These are phyloP conservation scores for Podila epicladia DNA, from an alignment of 192 early-diverging fungal genomes.

Conservation along the genomic window DNA sequence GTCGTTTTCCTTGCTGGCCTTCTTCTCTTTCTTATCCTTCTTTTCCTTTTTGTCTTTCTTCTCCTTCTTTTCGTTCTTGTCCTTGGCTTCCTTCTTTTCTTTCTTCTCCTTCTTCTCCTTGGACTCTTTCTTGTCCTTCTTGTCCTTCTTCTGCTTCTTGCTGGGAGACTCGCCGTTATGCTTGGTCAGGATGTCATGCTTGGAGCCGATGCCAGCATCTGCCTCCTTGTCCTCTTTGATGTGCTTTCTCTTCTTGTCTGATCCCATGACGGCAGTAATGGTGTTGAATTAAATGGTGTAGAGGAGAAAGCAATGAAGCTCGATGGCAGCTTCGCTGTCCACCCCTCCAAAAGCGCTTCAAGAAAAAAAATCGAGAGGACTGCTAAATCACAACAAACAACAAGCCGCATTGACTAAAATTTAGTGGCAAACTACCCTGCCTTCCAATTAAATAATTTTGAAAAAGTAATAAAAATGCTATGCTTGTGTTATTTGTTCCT, in stretches of 20 bases:
- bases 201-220: conserved; percentile 2
- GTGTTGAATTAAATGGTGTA: not conserved
- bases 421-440: not conserved
- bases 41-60: not conserved
- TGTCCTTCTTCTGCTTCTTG: conserved; percentile 16
- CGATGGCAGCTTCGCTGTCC: not conserved
- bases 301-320: not conserved
- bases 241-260: conserved; percentile 40
- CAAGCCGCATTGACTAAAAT: not conserved
- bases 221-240: conserved; percentile 17
- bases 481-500: no score
- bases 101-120: conserved; percentile 21
- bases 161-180: conserved; percentile 1
- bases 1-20: not conserved
- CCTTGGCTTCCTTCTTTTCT: not conserved
- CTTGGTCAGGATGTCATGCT: not conserved
- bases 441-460: no score
- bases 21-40: conserved; percentile 1
- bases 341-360: not conserved
- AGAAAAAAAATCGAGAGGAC: conserved; percentile 2
- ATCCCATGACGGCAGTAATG: conserved; percentile 1
- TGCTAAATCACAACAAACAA: not conserved
- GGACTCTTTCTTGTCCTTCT: conserved; percentile 10
- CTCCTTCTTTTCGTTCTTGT: conserved; percentile 10
- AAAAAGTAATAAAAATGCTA: no score